Conservation (phyloP, 202 grass and related monocot genomes). For the Hordeum pubiflorum region DNA sequence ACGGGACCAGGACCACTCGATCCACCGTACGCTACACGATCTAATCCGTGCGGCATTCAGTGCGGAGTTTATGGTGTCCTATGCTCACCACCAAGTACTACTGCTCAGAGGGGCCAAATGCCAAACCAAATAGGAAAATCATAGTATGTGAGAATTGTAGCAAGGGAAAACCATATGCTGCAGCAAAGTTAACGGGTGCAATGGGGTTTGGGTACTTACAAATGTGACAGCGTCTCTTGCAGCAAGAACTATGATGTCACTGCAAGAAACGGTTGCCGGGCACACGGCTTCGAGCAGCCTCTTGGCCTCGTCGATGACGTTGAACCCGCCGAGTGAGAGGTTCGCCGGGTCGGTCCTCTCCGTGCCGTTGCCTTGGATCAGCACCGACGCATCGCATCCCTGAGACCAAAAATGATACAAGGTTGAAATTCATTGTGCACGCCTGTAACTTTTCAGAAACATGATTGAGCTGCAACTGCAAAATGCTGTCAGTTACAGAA, state of each 20-base stretch:
- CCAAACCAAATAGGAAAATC: background rate
- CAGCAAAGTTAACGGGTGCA: background rate
- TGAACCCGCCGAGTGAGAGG: constrained; percentile 77
- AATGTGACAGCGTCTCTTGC: constrained; percentile 76
- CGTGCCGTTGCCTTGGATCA: constrained; percentile 64
- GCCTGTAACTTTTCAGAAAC: background rate
- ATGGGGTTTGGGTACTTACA: constrained; percentile 39
- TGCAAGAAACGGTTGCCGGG: constrained; percentile 78
- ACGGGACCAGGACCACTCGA: constrained; percentile 8
- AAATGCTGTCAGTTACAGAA: background rate
- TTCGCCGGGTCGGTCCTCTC: constrained; percentile 87
- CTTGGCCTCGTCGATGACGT: constrained; percentile 70
- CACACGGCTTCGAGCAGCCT: constrained; percentile 64
- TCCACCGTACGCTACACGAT: constrained; percentile 20
- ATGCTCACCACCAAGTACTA: background rate
- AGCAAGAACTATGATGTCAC: constrained; percentile 78
- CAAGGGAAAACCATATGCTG: background rate
- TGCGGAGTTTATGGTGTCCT: background rate
- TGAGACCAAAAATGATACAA: constrained; percentile 12
- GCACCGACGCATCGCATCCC: constrained; percentile 87
- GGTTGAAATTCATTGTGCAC: background rate
- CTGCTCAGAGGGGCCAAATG: background rate
- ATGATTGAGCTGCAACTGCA: background rate
- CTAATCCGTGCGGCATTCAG: constrained; percentile 21
- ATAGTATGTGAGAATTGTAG: background rate